These are phyloP conservation scores for Cetradonia linearis DNA, from an alignment of 495 filamentous ascomycete species.

Conservation along the genomic window DNA sequence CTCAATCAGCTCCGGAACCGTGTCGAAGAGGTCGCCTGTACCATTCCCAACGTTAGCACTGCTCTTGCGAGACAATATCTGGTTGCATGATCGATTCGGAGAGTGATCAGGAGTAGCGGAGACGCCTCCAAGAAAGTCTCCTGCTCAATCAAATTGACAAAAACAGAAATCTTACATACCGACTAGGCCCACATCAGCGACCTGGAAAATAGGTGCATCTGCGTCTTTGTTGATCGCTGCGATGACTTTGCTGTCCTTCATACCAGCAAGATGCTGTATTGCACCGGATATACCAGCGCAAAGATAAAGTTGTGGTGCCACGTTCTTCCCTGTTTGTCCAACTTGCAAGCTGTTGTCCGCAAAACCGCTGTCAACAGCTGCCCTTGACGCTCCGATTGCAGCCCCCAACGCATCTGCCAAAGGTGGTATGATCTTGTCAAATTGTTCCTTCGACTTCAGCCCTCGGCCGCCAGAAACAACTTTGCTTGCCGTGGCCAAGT, in stretches of 20 bases:
- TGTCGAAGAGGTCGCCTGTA: slow-evolving; percentile 82
- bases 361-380: slow-evolving; percentile 93
- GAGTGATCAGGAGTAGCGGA: background rate
- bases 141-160: background rate
- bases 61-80: background rate
- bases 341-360: slow-evolving; percentile 99
- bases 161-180: background rate
- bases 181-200: slow-evolving; percentile 80
- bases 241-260: slow-evolving; percentile 99
- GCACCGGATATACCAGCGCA: slow-evolving; percentile 93
- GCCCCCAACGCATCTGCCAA: slow-evolving; percentile 86
- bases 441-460: slow-evolving; percentile 93
- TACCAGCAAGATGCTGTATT: slow-evolving; percentile 96
- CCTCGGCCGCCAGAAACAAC: slow-evolving; percentile 94
- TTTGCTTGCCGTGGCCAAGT: slow-evolving; percentile 73
- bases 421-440: slow-evolving; percentile 82
- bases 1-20: slow-evolving; percentile 91
- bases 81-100: background rate
- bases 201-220: slow-evolving; percentile 96
- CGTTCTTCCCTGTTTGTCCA: slow-evolving; percentile 96
- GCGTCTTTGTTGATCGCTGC: slow-evolving; percentile 96
- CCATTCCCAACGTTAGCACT: slow-evolving; percentile 32
- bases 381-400: slow-evolving; percentile 86
- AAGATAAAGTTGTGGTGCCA: slow-evolving; percentile 90
- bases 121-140: background rate